Conservation (phyloP, 208 protist genomes). For the Crithidia fasciculata region DNA sequence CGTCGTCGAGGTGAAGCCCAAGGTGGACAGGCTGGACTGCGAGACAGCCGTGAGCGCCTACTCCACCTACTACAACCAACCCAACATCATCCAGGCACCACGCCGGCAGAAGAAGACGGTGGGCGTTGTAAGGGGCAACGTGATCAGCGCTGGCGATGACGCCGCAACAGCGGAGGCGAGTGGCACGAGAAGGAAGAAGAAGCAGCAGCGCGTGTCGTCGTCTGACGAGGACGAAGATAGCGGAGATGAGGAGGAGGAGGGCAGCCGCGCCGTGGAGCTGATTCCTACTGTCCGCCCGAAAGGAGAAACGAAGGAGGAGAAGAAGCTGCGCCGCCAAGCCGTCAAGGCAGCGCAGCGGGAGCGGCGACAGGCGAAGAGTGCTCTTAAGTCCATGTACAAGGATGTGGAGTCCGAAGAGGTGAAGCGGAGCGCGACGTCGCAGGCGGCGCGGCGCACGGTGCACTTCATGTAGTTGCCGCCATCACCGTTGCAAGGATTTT, state of each 20-base stretch:
- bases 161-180: background rate
- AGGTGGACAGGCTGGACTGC: constrained; percentile 70
- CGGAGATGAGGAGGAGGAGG: constrained; percentile 12
- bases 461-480: constrained; percentile 53
- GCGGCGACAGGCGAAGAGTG: constrained; percentile 79
- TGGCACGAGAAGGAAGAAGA: background rate
- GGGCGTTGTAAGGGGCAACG: constrained; percentile 15
- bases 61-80: constrained; percentile 90
- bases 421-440: constrained; percentile 43
- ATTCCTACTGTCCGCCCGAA: constrained; percentile 46
- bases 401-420: constrained; percentile 68
- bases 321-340: constrained; percentile 76
- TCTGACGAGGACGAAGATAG: constrained; percentile 9
- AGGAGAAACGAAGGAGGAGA: constrained; percentile 86
- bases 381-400: constrained; percentile 82
- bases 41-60: constrained; percentile 82
- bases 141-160: constrained; percentile 18
- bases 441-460: constrained; percentile 55
- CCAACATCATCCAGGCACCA: constrained; percentile 80
- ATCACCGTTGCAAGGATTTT: background rate
- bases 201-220: constrained; percentile 7
- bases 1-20: constrained; percentile 45
- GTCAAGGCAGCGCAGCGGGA: constrained; percentile 81
- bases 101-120: constrained; percentile 32
- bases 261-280: background rate